Conservation (phyloP, 2,329 filamentous ascomycete species). For the Orbilia ellipsospora region DNA sequence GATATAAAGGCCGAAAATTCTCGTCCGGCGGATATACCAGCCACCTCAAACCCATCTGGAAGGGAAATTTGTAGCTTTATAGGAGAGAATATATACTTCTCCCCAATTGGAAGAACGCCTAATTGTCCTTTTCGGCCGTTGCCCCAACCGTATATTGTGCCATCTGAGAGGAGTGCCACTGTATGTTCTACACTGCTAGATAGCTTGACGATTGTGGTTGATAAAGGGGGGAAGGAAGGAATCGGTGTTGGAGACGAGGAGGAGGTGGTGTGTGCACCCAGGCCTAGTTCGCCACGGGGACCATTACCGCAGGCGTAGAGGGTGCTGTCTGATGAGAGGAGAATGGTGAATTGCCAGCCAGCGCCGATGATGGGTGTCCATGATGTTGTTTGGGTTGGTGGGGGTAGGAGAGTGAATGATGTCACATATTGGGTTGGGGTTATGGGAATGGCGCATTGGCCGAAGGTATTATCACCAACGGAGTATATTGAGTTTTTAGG, state of each 20-base stretch:
- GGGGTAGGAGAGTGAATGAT: slow-evolving; percentile 30
- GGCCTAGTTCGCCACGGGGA: slow-evolving; percentile 77
- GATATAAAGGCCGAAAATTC: slow-evolving; percentile 82
- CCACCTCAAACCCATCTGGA: slow-evolving; percentile 69
- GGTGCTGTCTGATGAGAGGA: slow-evolving; percentile 67
- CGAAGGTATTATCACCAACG: slow-evolving; percentile 71
- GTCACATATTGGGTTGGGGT: background rate
- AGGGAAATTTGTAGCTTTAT: slow-evolving; percentile 70
- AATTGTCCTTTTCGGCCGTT: slow-evolving; percentile 86
- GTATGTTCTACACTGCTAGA: slow-evolving; percentile 82
- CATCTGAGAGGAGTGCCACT: slow-evolving; percentile 77
- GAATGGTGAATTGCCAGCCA: slow-evolving; percentile 80
- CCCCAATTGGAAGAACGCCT: slow-evolving; percentile 68
- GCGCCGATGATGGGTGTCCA: slow-evolving; percentile 69
- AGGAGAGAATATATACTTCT: slow-evolving; percentile 69
- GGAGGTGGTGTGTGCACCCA: slow-evolving; percentile 66
- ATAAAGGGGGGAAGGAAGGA: slow-evolving; percentile 72
- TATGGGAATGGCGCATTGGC: slow-evolving; percentile 62
- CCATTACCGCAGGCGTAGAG: slow-evolving; percentile 76
- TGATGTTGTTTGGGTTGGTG: slow-evolving; percentile 8
- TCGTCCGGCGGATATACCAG: slow-evolving; percentile 78
- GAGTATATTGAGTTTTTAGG: slow-evolving; percentile 68
- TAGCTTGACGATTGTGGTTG: slow-evolving; percentile 71
- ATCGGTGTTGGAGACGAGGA: slow-evolving; percentile 68
- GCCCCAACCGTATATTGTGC: slow-evolving; percentile 88